Base-by-base conservation (phyloP, 208 protist species). In the Trypanosoma congolense region DNA sequence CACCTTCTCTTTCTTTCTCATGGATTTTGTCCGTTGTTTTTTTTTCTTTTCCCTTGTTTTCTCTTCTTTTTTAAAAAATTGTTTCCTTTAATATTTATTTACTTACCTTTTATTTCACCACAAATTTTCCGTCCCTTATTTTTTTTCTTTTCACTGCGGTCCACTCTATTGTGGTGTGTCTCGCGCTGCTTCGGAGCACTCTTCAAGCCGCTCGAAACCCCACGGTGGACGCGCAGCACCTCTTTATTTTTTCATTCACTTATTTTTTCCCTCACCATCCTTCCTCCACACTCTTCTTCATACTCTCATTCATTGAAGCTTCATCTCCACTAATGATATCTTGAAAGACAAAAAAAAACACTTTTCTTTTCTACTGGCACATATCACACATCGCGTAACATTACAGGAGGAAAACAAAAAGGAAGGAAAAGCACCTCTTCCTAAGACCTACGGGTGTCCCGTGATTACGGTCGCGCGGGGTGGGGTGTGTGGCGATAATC, bases 31-130 rank as follows among this genome's bases (percentile, higher is more conserved):
- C 12, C 12, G 6, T 38, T 38, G 9, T 0, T 38, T 38, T 38
- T 38, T 12, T 38, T 38, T 12, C 40, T 53, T 22, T 31, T 53
- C 16, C 10, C 16, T 29, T 36, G 48, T 50, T 63, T 63, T 54
- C 63, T 67, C 50, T 51, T 62, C 54, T 6, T 41, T 67, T 26
- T 61, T 41, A 26, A 0, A 60, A 52, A 22, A 10, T 21, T 31
- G 49, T n/a, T 43, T 42, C 19, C 2, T 18, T 36, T 12, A 2
- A 45, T 42, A 9, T 26, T 22, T 19, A 42, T 38, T 10, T 45
- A 48, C 4, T 21, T 8, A 19, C n/a, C 25, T 36, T 59, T 40
- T 41, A 4, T 46, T 48, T 48, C 33, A 12, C 12, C 12, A 12
- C 12, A 16, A 6, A 6, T 38, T 12, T 0, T 12, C 12, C 33